Evolutionary conservation across 768 basidiomycete genomes (phyloP), one percentile per base, ranked within the genome.

Genomic region (Pholiota microspora): DNA sequence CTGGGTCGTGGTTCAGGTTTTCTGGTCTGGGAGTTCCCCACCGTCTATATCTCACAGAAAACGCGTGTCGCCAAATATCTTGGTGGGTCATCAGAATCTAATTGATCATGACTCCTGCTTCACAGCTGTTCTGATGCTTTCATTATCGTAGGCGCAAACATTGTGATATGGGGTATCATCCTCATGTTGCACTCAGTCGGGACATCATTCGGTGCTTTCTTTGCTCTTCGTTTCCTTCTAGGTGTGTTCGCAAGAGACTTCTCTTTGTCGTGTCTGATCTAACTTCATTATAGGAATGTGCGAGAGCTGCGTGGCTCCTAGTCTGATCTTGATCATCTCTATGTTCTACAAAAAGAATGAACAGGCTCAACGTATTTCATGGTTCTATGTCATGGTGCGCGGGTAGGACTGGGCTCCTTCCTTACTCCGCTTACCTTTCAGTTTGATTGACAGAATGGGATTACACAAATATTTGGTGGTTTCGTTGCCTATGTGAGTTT

Each of bases 331-430:
- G 49, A 76, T 86, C 34, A 76, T 85, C 36, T 79, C 82, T 8
- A 83, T 85, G 79, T 86, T 85, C 62, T 86, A 85, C 69, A 83
- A 81, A 72, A 86, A 85, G 67, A 71, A 83, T 48, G 85, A 86
- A 59, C 84, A 86, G 78, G 83, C 81, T 0, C 75, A 71, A 15
- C 75, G 84, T 6, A 80, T 86, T 15, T 78, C 81, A 3, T 84
- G 79, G 76, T 86, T 86, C 67, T 87, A 86, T 66, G 74, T 84
- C 27, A 84, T 85, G 82, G 84, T 82, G 61, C 27, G 21, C 35
- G 18, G 29, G 9, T n/a, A 6, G 8, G 23, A 21, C 29, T 44
- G 6, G 29, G 24, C 28, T 18, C 7, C 25, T 40, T 42, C 24
- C 29, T 13, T 31, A 24, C 23, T 24, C 36, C n/a, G 9, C 48